Evolutionary conservation across 2,329 filamentous ascomycete genomes (phyloP), one percentile per base, ranked within the genome.

Genomic region (Fusarium liriodendri): DNA sequence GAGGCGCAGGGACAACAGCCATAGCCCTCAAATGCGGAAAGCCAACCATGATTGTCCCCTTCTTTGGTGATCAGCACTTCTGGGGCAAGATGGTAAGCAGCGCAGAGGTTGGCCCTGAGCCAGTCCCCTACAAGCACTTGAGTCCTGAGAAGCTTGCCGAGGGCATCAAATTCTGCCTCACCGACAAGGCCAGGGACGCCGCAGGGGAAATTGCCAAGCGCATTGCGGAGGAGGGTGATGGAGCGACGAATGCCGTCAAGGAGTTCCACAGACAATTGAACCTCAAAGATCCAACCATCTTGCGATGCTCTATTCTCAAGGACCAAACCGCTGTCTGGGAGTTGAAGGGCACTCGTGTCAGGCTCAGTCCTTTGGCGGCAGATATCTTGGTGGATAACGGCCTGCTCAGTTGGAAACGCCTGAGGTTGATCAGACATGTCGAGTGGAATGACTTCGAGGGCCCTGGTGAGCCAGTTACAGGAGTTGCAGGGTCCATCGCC

Each of bases 361-460:
- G 89, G 74, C 82, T 95, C 1, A 91, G 89, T 67, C 84, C 91
- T 0, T 73, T 94, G 42, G 92, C 92, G 3, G 92, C 92, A 0
- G 89, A 93, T 29, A 83, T 93, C 2, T 82, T 93, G 2, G 89
- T 93, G 5, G 85, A 88, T 37, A 86, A 86, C 71, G 90, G 89
- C n/a, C 86, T 89, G 71, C 78, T 93, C 25, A 85, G 87, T 27
- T 94, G 91, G 89, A 89, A 87, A 64, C 88, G 90, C 67, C 81
- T 95, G 55, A 87, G 89, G 14, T 84, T 94, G 1, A 77, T 93
- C 10, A 86, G 93, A 10, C 91, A 93, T 76, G 89, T 88, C 60
- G 92, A 94, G 75, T 95, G 92, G 91, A 93, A 94, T 74, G 92
- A 94, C 76, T 94, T 94, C 76, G 91, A 93, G 73, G 93, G 93